Conservation (phyloP, 306 rosid species). For the Alnus rubra region DNA sequence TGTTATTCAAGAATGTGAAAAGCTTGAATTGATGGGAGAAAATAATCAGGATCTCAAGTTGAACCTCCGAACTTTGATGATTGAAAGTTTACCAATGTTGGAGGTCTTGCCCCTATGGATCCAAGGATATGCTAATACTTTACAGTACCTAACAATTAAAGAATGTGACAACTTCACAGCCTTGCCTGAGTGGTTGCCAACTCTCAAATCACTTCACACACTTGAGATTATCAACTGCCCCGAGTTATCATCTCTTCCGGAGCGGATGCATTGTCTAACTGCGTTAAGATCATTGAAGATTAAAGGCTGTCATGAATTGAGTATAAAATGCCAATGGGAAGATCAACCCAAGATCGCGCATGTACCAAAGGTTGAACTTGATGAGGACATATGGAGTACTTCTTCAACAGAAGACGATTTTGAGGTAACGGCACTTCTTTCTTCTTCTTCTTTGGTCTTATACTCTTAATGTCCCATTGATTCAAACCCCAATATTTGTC, state of each 20-base stretch:
- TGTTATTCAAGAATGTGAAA: not conserved
- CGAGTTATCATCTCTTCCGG: conserved; percentile 20
- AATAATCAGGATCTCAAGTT: not conserved
- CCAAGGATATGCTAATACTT: conserved; percentile 19
- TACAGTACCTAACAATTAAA: not conserved
- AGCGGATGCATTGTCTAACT: not conserved
- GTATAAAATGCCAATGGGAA: not conserved
- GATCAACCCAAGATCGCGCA: conserved; percentile 11
- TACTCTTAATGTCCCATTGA: no score
- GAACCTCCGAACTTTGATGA: conserved; percentile 1
- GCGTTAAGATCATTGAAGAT: conserved; percentile 9
- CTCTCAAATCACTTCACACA: conserved; percentile 6
- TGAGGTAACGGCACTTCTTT: no score
- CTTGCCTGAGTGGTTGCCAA: conserved; percentile 36
- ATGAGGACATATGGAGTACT: no score
- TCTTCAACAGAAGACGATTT: no score
- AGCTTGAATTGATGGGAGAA: conserved; percentile 8
- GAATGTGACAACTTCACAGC: not conserved
- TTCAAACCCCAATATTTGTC: no score
- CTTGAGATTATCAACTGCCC: not conserved
- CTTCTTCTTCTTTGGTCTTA: no score
- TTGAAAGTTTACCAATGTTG: not conserved
- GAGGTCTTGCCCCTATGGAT: conserved; percentile 34
- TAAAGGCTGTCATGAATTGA: not conserved
- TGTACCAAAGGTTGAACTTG: not conserved